These are phyloP conservation scores for Trichoderma gamsii DNA, from an alignment of 495 filamentous ascomycete genomes.

Conservation along the genomic window DNA sequence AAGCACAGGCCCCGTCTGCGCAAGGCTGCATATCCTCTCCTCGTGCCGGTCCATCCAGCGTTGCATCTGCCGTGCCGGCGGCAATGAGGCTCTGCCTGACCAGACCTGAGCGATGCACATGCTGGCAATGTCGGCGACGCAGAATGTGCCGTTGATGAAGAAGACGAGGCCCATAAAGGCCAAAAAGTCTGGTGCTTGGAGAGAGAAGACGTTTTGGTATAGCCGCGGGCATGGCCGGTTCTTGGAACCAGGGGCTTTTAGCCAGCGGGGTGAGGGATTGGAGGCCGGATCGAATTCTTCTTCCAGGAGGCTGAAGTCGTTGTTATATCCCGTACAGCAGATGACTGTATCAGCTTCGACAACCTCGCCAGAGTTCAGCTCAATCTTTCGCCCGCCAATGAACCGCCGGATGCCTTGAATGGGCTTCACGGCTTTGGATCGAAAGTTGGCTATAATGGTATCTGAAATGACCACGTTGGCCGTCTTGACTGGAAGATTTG, in stretches of 20 bases:
- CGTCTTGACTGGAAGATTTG: conserved; percentile 21
- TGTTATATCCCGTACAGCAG: conserved; percentile 26
- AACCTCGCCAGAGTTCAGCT: conserved; percentile 20
- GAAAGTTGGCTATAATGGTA: conserved; percentile 22
- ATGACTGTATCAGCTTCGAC: conserved; percentile 26
- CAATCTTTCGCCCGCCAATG: conserved; percentile 17
- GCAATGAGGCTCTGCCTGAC: conserved; percentile 22
- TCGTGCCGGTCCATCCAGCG: conserved; percentile 24
- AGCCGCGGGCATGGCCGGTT: conserved; percentile 13
- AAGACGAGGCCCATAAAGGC: conserved; percentile 9
- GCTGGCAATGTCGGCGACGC: conserved; percentile 22
- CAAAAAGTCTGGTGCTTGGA: conserved; percentile 14
- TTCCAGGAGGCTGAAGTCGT: conserved; percentile 21
- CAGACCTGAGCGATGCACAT: conserved; percentile 29
- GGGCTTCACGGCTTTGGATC: conserved; percentile 19
- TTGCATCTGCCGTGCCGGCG: conserved; percentile 23
- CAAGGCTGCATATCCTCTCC: neutral
- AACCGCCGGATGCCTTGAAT: conserved; percentile 22
- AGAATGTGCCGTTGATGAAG: neutral
- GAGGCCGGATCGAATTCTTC: conserved; percentile 4
- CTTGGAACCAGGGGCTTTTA: neutral
- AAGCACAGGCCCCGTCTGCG: conserved; percentile 9
- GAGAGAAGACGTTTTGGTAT: conserved; percentile 16
- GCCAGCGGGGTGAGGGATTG: neutral
- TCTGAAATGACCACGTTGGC: conserved; percentile 17